Base-by-base conservation (phyloP, 768 basidiomycete species). In the Kwoniella bestiolae region DNA sequence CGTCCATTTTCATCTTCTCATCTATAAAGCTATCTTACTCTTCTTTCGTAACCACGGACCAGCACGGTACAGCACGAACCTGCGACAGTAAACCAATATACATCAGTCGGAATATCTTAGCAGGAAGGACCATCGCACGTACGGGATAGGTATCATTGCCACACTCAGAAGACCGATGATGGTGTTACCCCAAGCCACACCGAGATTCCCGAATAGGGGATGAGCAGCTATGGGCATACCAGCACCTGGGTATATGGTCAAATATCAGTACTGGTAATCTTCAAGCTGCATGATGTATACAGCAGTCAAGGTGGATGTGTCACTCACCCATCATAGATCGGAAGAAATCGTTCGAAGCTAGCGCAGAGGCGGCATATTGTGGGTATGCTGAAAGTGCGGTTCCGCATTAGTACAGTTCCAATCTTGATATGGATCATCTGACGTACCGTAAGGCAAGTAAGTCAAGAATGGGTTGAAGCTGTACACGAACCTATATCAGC, bases 331-430 rank as follows among this genome's bases (percentile, higher is more conserved):
- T 61, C 16, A 70, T 60, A 11, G 75, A 76, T 21, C 82, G 62
- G 59, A 83, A 72, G 41, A 83, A 71, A 53, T 76, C 79, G 66
- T 82, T 82, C 2, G 73, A 72, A 2, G 82, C 82, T 3, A 83
- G 67, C 7, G 80, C 73, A 1, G 73, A 74, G 0, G 82, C 82
- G 3, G 81, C 79, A 60, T 81, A 79, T 23, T 71, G 46, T 7
- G 70, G 71, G 69, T 80, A 82, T 7, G 69, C 65, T 60, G 31
- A 64, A 69, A 3, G 75, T 76, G 8, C 74, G 69, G 44, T 78
- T 31, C 25, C 2, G 3, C 2, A 29, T 7, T 1, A 55, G 18
- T 31, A 31, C n/a, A 55, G 18, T 18, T 0, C 4, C 3, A 21
- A 5, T 25, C 16, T 7, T 11, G 12, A 1, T 26, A 11, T 14